Evolutionary conservation across 1,139 yeast species (phyloP), one percentile per base, ranked within the genome.

Genomic region (Magnusiomyces ingens): DNA sequence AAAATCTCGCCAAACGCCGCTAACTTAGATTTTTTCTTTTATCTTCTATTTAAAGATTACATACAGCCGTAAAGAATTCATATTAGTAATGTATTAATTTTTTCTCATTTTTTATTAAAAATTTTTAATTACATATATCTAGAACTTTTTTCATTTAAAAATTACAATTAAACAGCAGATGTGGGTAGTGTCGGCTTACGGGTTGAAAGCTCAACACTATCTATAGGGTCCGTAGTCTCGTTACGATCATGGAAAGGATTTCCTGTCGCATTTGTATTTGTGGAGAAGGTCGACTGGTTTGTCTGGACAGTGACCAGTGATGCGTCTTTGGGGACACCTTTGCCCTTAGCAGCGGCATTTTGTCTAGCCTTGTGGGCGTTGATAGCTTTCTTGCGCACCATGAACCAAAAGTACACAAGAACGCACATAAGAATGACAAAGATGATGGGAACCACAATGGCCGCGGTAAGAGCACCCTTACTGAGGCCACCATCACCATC

Each of bases 401-500:
- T 36, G 45, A 55, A 52, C 55, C 57, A 55, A 53, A 47, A 56
- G 55, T 52, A 57, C 29, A 45, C 53, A 48, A 52, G 49, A 17
- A 41, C 52, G 13, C 52, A 40, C 19, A 55, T 21, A 1, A 62
- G 42, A 15, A 59, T 55, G 21, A 70, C 64, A 2, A 64, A 72
- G 18, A 72, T 66, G 13, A 73, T 67, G 26, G 76, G 76, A 11
- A 73, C 73, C n/a, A 71, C 66, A n/a, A 73, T 75, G 13, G 76
- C 75, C 51, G 76, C 75, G 4, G 71, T 75, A 38, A 73, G 61
- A 11, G 57, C 57, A 47, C 67, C 67, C 49, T 59, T 60, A 32
- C 54, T 37, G 15, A 60, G 52, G 2, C 64, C 60, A 1, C 64
- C 58, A 4, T 66, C 59, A 26, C 8, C 32, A 26, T 26, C 32